Percentiles rank a stretch among this genome's conserved stretches.
Evolutionary conservation across 768 basidiomycete species (phyloP).

Genomic region (Boletus insuetus): DNA sequence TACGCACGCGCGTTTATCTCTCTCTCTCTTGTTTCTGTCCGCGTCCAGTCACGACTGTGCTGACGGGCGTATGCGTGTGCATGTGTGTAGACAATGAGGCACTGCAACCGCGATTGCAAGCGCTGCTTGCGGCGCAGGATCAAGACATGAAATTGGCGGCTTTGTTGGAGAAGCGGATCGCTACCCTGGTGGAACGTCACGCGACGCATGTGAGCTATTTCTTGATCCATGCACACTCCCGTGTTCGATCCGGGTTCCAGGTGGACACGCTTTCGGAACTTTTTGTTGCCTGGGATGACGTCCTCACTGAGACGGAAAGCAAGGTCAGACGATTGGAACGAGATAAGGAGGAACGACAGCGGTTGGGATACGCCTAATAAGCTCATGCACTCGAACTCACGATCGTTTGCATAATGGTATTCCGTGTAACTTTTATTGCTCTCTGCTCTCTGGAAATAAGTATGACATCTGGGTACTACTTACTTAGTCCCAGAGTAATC

Average conservation of each 20-base stretch:
- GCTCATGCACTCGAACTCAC: neutral
- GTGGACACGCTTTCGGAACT: constrained; percentile 80
- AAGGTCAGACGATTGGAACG: constrained; percentile 56
- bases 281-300: constrained; percentile 84
- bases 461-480: constrained; percentile 11
- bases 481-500: constrained; percentile 10
- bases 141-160: constrained; percentile 57
- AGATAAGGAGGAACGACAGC: constrained; percentile 55
- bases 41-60: neutral
- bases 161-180: constrained; percentile 64
- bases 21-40: neutral
- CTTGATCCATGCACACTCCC: neutral
- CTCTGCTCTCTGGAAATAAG: constrained; percentile 7
- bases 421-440: constrained; percentile 16
- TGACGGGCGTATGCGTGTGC: neutral
- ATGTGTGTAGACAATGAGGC: constrained; percentile 52
- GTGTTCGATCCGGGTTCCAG: constrained; percentile 34
- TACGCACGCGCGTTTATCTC: constrained; percentile 23
- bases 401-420: constrained; percentile 11
- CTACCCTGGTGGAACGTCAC: constrained; percentile 63
- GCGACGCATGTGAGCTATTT: constrained; percentile 57
- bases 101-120: constrained; percentile 65
- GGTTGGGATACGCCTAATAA: constrained; percentile 54
- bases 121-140: constrained; percentile 53
- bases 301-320: constrained; percentile 64